Evolutionary conservation across 2,329 filamentous ascomycete genomes (phyloP).

Genomic region (Alternaria gansuensis): DNA sequence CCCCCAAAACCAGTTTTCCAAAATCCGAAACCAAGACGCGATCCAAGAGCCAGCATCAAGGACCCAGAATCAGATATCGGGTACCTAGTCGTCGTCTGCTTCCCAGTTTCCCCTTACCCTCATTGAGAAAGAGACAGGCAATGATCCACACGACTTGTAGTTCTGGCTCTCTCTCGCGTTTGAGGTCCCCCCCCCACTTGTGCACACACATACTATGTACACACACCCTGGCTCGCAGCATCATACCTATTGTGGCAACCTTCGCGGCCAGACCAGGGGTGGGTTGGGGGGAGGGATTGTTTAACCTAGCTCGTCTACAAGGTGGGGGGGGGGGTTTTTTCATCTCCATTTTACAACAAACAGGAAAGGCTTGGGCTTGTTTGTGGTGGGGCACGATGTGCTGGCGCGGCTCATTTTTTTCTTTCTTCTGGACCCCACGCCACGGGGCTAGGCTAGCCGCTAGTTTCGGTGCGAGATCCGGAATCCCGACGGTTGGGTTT

Average conservation of each 20-base stretch:
- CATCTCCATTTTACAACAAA: neutral
- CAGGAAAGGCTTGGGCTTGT: neutral
- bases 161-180: no score
- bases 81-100: neutral
- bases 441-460: neutral
- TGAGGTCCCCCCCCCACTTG: neutral
- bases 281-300: no score
- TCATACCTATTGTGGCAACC: conserved; percentile 15
- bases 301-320: neutral
- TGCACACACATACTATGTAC: neutral
- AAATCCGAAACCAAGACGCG: conserved; percentile 4
- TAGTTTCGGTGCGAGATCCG: conserved; percentile 9
- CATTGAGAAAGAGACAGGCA: neutral
- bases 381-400: neutral
- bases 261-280: conserved; percentile 14
- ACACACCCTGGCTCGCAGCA: conserved; percentile 15
- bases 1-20: neutral
- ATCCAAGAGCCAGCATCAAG: conserved; percentile 4
- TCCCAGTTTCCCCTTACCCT: neutral
- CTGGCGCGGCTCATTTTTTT: neutral
- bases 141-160: conserved; percentile 1
- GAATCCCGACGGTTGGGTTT: conserved; percentile 15
- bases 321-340: neutral
- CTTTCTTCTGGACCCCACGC: conserved; percentile 14
- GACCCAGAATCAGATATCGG: neutral